Conservation (phyloP, 2,329 filamentous ascomycete species). For the Penicillium thymicola region DNA sequence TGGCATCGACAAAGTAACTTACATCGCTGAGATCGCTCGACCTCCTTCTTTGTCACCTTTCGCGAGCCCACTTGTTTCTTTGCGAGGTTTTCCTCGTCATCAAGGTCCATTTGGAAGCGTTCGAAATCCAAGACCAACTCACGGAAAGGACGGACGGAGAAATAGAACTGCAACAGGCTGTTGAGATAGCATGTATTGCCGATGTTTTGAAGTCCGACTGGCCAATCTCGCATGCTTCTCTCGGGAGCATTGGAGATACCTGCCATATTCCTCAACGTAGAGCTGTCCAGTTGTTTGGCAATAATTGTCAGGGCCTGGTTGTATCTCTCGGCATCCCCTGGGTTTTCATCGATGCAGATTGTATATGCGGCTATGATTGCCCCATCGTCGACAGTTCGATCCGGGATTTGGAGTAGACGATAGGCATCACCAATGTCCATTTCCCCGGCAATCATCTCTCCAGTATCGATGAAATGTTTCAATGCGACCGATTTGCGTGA, state of each 20-base stretch:
- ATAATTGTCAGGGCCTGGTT: conserved; percentile 49
- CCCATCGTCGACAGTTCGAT: conserved; percentile 52
- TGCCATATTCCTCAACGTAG: conserved; percentile 34
- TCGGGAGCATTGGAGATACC: conserved; percentile 29
- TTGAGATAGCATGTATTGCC: conserved; percentile 98
- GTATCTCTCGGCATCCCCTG: conserved; percentile 46
- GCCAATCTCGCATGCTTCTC: conserved; percentile 54
- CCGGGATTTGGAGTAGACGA: conserved; percentile 50
- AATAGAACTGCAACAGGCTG: conserved; percentile 92
- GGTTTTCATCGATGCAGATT: conserved; percentile 45
- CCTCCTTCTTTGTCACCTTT: conserved; percentile 58
- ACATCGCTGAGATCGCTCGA: conserved; percentile 69
- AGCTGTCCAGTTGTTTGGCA: conserved; percentile 42
- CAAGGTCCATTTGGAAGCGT: conserved; percentile 64
- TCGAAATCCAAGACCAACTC: conserved; percentile 77
- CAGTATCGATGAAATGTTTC: conserved; percentile 52
- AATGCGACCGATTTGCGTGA: conserved; percentile 55
- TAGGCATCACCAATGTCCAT: conserved; percentile 58
- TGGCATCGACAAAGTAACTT: conserved; percentile 40
- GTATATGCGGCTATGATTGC: conserved; percentile 50
- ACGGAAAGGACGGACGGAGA: conserved; percentile 77
- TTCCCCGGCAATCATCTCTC: conserved; percentile 47
- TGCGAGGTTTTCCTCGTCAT: conserved; percentile 57
- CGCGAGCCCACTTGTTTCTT: conserved; percentile 73
- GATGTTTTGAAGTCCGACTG: conserved; percentile 86